Evolutionary conservation across 352 stramenopile genomes (phyloP).

Genomic region (Nothophytophthora sp.): DNA sequence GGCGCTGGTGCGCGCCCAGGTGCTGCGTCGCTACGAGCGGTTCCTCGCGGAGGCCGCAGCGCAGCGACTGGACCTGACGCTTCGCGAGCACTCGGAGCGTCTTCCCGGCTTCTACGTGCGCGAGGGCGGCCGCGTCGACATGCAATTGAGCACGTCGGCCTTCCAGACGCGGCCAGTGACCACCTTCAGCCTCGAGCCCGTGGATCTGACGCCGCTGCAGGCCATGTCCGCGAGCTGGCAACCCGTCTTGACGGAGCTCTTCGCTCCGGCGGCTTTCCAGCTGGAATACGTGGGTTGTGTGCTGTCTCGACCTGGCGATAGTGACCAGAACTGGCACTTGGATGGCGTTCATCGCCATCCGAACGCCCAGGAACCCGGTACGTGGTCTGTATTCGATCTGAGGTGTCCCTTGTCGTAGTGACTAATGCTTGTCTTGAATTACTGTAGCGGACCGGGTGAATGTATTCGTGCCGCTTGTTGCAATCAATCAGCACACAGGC

Average conservation of each 20-base stretch:
- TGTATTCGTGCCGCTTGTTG: slow-evolving; percentile 73
- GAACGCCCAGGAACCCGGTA: slow-evolving; percentile 52
- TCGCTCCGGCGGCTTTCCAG: slow-evolving; percentile 16
- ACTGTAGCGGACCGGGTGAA: slow-evolving; percentile 64
- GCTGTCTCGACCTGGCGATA: slow-evolving; percentile 56
- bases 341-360: slow-evolving; percentile 70
- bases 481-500: slow-evolving; percentile 42
- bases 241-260: slow-evolving; percentile 17
- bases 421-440: neutral
- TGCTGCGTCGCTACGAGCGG: slow-evolving; percentile 38
- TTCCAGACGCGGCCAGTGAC: slow-evolving; percentile 15
- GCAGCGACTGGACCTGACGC: slow-evolving; percentile 33
- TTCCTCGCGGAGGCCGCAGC: slow-evolving; percentile 31
- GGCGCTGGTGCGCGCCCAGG: slow-evolving; percentile 18
- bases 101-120: slow-evolving; percentile 74
- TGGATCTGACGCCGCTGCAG: slow-evolving; percentile 31
- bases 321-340: slow-evolving; percentile 80
- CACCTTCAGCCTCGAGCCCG: neutral
- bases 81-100: slow-evolving; percentile 44
- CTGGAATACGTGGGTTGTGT: slow-evolving; percentile 82
- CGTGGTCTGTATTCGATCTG: no score
- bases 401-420: no score
- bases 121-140: slow-evolving; percentile 69
- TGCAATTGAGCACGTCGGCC: slow-evolving; percentile 43
- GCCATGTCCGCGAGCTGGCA: slow-evolving; percentile 37